Evolutionary conservation across 768 basidiomycete genomes (phyloP), one percentile per base, ranked within the genome.

Genomic region (Mycena olivaceomarginata): DNA sequence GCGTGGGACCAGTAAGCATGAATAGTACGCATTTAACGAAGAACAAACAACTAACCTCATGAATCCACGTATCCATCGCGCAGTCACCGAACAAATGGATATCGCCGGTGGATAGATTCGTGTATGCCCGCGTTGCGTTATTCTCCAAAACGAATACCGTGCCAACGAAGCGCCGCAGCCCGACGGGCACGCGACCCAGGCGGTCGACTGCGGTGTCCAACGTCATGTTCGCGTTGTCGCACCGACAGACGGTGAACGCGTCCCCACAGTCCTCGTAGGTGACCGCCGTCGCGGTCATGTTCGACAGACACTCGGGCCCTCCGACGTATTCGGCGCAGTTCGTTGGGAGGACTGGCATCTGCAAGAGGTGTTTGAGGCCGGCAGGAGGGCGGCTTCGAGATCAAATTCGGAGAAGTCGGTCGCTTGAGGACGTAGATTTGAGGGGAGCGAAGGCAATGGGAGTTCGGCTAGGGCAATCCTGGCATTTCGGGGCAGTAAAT

Each of bases 251-350:
- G 31, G 53, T 73, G 48, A 62, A 73, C 11, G 66, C 22, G n/a
- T 57, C 37, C 13, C 67, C 76, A n/a, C 66, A 77, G 25, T 77
- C 76, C 25, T 72, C 76, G 45, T 57, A 73, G 13, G 72, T 69
- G 5, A 77, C 59, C 2, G 40, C 43, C 66, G 57, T 60, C 13
- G 72, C 72, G 57, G 37, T 11, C 72, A 74, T 67, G 18, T 4
- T 67, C 3, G 72, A 37, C 11, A 43, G 45, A 25, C 72, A 74
- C 15, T 74, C 57, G 4, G 3, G 18, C 25, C 31, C 57, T 6
- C 56, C 46, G 4, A 53, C 15, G 43, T 70, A 51, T n/a, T 43
- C 5, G 4, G 57, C 68, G 31, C 57, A 70, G 25, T 59, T 45
- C 31, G 31, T 31, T 4, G 67, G 67, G 20, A 59, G n/a, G 40